Percentiles rank a stretch among this genome's conserved stretches.
Conservation (phyloP, 2,329 filamentous ascomycete genomes). For the Immersiporthe knoxdaviesiana region DNA sequence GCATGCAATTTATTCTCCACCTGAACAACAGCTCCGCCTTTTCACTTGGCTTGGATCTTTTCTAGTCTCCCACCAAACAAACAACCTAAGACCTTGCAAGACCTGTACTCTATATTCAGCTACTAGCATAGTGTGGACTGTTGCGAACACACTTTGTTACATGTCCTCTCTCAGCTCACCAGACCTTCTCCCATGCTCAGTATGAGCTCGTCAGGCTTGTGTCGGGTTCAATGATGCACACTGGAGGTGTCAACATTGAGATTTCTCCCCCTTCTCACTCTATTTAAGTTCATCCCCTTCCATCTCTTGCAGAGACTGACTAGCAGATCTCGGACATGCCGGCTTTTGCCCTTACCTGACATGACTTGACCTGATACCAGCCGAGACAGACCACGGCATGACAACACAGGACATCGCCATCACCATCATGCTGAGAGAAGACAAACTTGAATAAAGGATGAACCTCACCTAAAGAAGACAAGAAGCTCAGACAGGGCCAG, state of each 20-base stretch:
- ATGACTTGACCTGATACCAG: neutral
- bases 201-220: neutral
- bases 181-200: neutral
- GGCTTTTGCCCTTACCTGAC: neutral
- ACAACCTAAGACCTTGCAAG: neutral
- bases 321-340: constrained; percentile 2
- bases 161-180: neutral
- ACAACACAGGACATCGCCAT: neutral
- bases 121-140: too few species aligned
- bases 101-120: neutral
- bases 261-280: neutral
- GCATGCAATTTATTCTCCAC: constrained; percentile 5
- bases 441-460: neutral
- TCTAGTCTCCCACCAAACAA: neutral
- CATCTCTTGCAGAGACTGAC: neutral
- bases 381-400: constrained; percentile 1
- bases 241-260: neutral
- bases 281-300: neutral
- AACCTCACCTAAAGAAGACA: neutral
- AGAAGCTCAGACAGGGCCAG: neutral
- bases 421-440: neutral
- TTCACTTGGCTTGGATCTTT: neutral
- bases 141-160: too few species aligned
- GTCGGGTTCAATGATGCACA: neutral
- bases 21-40: neutral